phyloP scores from a whole-genome alignment of 805 yeast species.

The Hanseniaspora meyeri region DNA sequence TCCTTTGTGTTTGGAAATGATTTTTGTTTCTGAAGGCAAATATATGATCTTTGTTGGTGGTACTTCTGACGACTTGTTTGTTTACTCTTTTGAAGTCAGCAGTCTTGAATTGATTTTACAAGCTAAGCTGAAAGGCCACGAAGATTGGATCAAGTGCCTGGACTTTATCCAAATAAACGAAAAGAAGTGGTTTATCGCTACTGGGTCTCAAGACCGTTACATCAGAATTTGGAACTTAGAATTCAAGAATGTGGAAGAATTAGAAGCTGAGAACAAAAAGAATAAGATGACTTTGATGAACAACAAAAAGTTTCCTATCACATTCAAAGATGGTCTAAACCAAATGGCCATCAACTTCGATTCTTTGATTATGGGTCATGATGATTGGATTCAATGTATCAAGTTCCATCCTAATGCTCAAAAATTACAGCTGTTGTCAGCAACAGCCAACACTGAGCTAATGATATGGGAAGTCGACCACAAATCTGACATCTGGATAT shows the following conservation, averaged over 20 bases:
- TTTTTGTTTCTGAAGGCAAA: conserved; percentile 4
- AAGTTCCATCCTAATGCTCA: conserved; percentile 53
- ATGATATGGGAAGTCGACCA: conserved; percentile 90
- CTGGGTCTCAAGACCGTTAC: conserved; percentile 87
- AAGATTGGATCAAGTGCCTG: conserved; percentile 84
- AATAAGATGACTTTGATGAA: conserved; percentile 42
- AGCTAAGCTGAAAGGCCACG: conserved; percentile 73
- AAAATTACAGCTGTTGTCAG: conserved; percentile 49
- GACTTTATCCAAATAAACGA: conserved; percentile 40
- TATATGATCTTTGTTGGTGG: conserved; percentile 43
- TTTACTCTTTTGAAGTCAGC: conserved; percentile 36
- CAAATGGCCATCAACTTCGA: conserved; percentile 63
- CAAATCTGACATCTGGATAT: conserved; percentile 81
- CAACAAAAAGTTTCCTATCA: conserved; percentile 50
- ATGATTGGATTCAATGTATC: conserved; percentile 87
- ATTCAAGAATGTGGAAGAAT: conserved; percentile 47
- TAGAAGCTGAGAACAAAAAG: conserved; percentile 16
- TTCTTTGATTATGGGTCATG: conserved; percentile 93
- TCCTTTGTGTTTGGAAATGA: conserved; percentile 9
- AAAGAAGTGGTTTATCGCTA: conserved; percentile 57
- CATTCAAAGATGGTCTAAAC: conserved; percentile 32
- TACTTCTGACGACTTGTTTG: conserved; percentile 41
- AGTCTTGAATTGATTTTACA: conserved; percentile 19
- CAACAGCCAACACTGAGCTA: conserved; percentile 85
- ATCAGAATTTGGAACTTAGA: conserved; percentile 78